Base-by-base conservation (phyloP, 257 asterid genomes). In the Fraxinus excelsior region DNA sequence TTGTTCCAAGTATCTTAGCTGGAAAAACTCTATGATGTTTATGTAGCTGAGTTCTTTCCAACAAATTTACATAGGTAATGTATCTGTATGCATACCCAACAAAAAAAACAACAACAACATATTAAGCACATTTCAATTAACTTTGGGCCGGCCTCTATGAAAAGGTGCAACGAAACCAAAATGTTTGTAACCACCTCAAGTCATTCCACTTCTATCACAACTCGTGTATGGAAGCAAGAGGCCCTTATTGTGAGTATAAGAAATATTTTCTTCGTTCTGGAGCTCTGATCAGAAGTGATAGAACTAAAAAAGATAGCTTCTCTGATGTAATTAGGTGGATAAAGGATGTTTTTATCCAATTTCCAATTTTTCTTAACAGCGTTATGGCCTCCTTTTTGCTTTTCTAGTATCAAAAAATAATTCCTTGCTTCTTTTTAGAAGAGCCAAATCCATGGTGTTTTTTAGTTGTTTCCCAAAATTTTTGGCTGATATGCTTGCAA, bases 401-500 rank as follows among this genome's bases (percentile, higher is more conserved):
- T 62, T 62, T 26, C 32, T 21, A 8, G 14, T 62, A 21, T 62
- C 18, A 11, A 62, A 62, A 40, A 14, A 14, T 23, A 4, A 62
- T 23, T 8, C 6, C 3, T 62, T 25, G 31, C 6, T 1, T 1
- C 13, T 23, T 62, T 23, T 26, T 25, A 21, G 18, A 21, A 25
- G 25, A 62, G 67, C 67, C 19, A 62, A 21, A 25, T 62, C 31
- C 67, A 62, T 23, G 67, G 7, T 25, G 16, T 62, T 11, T 62
- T 51, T 62, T 9, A 25, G 7, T 62, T 21, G 68, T 23, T 58
- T 26, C 19, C 34, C 32, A 31, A 25, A 53, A 37, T 9, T 10
- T 67, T 66, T 31, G 60, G 79, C 46, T 38, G 72, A 70, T 67
- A 28, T 78, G 11, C 49, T 16, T 42, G 44, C 62, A 72, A 40